These are phyloP conservation scores for Puccinia coronata DNA, from an alignment of 1,284 basidiomycete species.

Conservation along the genomic window DNA sequence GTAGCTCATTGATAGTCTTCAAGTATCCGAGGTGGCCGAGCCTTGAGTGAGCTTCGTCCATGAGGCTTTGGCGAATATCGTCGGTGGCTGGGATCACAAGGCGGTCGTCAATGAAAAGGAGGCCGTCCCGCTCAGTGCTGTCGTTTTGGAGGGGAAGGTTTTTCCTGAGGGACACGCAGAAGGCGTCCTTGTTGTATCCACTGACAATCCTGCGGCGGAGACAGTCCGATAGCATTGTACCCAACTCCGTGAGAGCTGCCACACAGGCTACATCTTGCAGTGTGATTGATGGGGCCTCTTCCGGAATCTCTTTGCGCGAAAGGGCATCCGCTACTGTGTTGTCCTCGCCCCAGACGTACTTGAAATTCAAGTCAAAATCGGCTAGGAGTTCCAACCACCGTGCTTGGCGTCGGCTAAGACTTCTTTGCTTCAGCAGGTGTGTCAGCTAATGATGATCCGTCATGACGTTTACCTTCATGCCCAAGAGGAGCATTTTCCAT, in stretches of 20 bases:
- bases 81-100: too few species aligned
- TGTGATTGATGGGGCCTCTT: too few species aligned
- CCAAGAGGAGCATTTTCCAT: conserved; percentile 56
- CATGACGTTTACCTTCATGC: conserved; percentile 53
- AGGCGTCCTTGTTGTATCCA: too few species aligned
- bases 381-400: conserved; percentile 60
- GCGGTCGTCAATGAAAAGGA: neutral
- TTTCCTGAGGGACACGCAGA: too few species aligned
- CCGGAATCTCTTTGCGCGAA: neutral
- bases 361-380: conserved; percentile 57
- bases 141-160: too few species aligned
- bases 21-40: neutral
- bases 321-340: conserved; percentile 60
- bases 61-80: neutral
- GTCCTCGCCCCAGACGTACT: conserved; percentile 59
- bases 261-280: too few species aligned
- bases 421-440: conserved; percentile 55
- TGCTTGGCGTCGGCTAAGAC: conserved; percentile 59
- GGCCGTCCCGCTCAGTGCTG: too few species aligned
- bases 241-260: too few species aligned
- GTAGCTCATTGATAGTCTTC: neutral
- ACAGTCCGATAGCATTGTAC: too few species aligned
- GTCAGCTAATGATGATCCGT: neutral
- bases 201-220: too few species aligned
- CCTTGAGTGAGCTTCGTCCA: neutral